Evolutionary conservation across 139 green algal species (phyloP), one percentile per base, ranked within the genome.

Genomic region (Limnomonas spitsbergensis): DNA sequence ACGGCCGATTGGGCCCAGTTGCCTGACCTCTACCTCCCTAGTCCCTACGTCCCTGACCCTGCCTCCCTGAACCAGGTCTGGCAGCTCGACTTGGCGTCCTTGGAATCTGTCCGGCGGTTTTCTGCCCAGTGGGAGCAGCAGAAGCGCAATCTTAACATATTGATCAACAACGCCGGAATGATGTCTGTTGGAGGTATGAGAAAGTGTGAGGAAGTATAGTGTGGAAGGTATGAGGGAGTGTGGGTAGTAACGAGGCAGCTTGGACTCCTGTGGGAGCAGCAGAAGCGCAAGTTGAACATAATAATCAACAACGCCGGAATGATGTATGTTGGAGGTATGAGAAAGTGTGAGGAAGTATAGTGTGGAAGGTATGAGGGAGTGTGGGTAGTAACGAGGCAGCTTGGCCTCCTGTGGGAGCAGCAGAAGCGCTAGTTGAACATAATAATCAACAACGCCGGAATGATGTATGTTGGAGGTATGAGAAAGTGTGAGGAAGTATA

Each of bases 231-330:
- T n/a, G n/a, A n/a, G n/a, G n/a, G n/a, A n/a, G n/a, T n/a, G n/a
- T n/a, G n/a, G n/a, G n/a, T n/a, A n/a, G n/a, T n/a, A n/a, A n/a
- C n/a, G n/a, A n/a, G 89, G 1, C 35, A 53, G 2, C 97, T 97
- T 86, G 85, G 74, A 0, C 37, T 74, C 1, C 47, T 47, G 2
- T 97, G 91, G 89, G 40, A 88, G 56, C 61, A 76, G 7, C 42
- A 86, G 37, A 1, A 66, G 69, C 77, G 81, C 7, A 85, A 89
- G 29, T 81, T 97, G 68, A 88, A 98, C 71, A 71, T 92, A 2
- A 88, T 98, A 0, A 77, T 98, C 77, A 97, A 96, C 90, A 98
- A 98, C 77, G 94, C 93, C 1, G 94, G 93, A 38, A 82, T 97
- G 1, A 61, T 61, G 47, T 61, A 14, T 61, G 20, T 61, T 14